Percentiles rank a stretch among this genome's conserved stretches.
These are phyloP conservation scores for Sporothrix phasma DNA, from an alignment of 2,329 filamentous ascomycete genomes.

Conservation along the genomic window DNA sequence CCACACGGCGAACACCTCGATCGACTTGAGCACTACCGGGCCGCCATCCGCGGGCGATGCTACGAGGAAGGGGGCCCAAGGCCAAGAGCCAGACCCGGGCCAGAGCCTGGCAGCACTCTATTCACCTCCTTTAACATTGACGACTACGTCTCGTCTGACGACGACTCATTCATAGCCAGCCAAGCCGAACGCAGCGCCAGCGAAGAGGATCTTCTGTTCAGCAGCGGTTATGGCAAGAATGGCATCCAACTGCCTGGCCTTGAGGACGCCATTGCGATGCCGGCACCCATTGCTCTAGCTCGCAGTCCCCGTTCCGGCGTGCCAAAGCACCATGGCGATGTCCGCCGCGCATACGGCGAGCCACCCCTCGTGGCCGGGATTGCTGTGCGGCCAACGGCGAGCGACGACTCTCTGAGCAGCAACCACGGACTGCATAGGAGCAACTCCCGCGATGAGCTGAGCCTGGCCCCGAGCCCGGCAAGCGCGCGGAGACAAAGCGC, in stretches of 20 bases:
- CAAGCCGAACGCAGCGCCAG: slow-evolving; percentile 22
- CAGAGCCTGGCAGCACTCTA: neutral
- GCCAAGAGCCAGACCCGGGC: neutral
- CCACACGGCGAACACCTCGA: slow-evolving; percentile 19
- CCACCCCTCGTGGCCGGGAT: neutral
- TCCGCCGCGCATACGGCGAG: slow-evolving; percentile 1
- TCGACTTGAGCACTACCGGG: slow-evolving; percentile 15
- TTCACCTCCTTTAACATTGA: slow-evolving; percentile 29
- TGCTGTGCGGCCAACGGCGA: neutral
- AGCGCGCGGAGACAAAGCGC: slow-evolving; percentile 9
- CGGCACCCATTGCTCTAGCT: slow-evolving; percentile 2
- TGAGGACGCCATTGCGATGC: slow-evolving; percentile 18
- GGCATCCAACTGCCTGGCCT: slow-evolving; percentile 30
- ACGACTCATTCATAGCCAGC: slow-evolving; percentile 25
- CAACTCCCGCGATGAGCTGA: neutral
- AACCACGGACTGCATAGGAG: neutral
- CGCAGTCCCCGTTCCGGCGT: neutral
- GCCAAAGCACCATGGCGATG: neutral
- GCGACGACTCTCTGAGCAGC: neutral
- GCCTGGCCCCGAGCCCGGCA: neutral
- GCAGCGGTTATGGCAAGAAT: slow-evolving; percentile 27
- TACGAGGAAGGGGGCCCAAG: neutral
- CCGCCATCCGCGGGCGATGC: slow-evolving; percentile 5
- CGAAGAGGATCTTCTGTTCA: slow-evolving; percentile 32
- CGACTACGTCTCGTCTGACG: slow-evolving; percentile 31